phyloP scores from a whole-genome alignment of 2,329 filamentous ascomycete genomes.

The Teratosphaeria gauchensis region DNA sequence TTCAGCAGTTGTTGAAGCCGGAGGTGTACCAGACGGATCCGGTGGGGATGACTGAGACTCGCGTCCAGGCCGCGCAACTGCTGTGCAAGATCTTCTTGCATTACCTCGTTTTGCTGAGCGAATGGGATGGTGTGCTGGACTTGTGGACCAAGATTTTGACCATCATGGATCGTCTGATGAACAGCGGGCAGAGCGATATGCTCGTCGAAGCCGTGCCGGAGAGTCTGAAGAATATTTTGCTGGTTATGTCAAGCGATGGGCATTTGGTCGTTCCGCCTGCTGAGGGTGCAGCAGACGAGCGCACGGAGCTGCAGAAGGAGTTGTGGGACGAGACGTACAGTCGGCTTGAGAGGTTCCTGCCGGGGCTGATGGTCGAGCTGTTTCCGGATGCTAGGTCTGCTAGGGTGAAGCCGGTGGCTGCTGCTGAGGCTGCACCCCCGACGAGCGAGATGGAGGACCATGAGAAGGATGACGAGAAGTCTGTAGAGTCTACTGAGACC shows the following conservation, averaged over 20 bases:
- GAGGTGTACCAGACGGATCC: constrained; percentile 90
- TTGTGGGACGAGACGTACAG: constrained; percentile 55
- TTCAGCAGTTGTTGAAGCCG: constrained; percentile 77
- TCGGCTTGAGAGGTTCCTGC: constrained; percentile 51
- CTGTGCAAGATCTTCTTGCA: constrained; percentile 94
- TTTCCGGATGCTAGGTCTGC: constrained; percentile 41
- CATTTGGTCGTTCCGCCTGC: constrained; percentile 60
- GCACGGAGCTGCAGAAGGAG: constrained; percentile 38
- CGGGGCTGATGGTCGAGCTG: constrained; percentile 48
- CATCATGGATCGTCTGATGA: constrained; percentile 92
- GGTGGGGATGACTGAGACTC: constrained; percentile 87
- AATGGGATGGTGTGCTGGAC: constrained; percentile 82
- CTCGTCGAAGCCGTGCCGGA: constrained; percentile 93
- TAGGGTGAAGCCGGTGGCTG: constrained; percentile 7
- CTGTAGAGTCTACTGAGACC: background rate
- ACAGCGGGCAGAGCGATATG: constrained; percentile 66
- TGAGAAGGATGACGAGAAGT: background rate
- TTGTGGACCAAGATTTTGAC: constrained; percentile 61
- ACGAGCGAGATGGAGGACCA: background rate
- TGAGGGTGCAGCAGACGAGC: constrained; percentile 31
- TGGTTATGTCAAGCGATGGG: constrained; percentile 88
- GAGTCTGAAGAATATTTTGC: constrained; percentile 86
- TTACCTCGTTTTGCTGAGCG: constrained; percentile 74
- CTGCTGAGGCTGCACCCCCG: background rate
- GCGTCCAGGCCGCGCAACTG: constrained; percentile 81